Conservation (phyloP, 148 eudicot genomes). For the Cornus suecica region DNA sequence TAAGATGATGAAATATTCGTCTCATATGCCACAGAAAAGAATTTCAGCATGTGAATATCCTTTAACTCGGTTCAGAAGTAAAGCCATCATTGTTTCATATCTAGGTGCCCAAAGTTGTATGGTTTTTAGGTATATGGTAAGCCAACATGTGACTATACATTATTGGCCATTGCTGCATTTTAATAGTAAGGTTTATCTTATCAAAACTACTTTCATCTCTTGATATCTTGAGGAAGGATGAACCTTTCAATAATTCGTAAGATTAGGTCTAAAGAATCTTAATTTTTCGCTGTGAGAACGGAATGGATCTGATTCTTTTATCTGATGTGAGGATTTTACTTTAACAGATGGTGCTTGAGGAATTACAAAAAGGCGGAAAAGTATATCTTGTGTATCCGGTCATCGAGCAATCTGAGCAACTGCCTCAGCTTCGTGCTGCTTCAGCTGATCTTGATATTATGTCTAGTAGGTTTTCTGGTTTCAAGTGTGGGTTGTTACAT, state of each 20-base stretch:
- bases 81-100: background rate
- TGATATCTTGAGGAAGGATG: background rate
- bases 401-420: conserved; percentile 77
- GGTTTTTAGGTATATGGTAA: background rate
- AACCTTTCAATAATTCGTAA: background rate
- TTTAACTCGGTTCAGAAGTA: background rate
- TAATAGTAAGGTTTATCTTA: background rate
- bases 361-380: conserved; percentile 74
- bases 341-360: conserved; percentile 71
- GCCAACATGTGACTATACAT: background rate
- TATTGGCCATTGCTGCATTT: background rate
- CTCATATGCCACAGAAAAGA: background rate
- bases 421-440: conserved; percentile 94
- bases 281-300: background rate
- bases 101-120: background rate
- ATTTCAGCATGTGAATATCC: background rate
- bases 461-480: conserved; percentile 46
- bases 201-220: background rate
- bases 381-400: conserved; percentile 82
- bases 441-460: conserved; percentile 68
- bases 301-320: background rate
- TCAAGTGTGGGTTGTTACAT: conserved; percentile 80
- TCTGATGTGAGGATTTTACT: background rate
- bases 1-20: background rate
- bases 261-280: background rate